Percentiles rank a stretch among this genome's conserved stretches.
Conservation (phyloP, 805 yeast genomes). For the Starmerella floris region DNA sequence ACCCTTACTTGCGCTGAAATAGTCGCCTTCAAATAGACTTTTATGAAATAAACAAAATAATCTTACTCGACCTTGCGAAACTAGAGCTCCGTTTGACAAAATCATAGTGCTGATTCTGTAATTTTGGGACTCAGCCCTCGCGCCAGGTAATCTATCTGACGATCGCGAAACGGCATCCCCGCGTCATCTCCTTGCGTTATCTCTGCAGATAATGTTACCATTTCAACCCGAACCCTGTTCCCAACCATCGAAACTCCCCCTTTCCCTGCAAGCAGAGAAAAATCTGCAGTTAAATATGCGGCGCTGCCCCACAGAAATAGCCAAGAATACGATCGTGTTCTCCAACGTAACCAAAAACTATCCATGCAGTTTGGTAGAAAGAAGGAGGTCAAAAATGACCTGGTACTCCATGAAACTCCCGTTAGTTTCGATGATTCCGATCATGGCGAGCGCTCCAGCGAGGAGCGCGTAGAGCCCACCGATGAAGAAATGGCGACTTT, state of each 20-base stretch:
- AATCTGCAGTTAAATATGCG: not conserved
- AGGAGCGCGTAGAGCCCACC: conserved; percentile 31
- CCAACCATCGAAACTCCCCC: not conserved
- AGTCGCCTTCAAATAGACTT: too few species aligned
- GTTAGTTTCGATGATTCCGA: not conserved
- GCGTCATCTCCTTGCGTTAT: not conserved
- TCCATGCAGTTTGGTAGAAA: not conserved
- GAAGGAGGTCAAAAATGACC: not conserved
- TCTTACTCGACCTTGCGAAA: too few species aligned
- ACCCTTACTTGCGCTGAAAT: too few species aligned
- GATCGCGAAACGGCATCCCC: too few species aligned
- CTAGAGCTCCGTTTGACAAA: too few species aligned
- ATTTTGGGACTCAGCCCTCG: too few species aligned
- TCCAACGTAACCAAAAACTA: too few species aligned
- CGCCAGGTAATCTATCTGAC: too few species aligned
- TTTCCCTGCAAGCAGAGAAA: not conserved
- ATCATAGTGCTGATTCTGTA: too few species aligned
- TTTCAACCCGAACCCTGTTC: not conserved
- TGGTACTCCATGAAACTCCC: not conserved
- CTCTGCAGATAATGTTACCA: not conserved
- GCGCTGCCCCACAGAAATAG: not conserved
- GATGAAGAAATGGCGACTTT: conserved; percentile 40
- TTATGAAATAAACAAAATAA: too few species aligned
- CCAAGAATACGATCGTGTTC: too few species aligned
- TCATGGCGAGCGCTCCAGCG: not conserved